Base-by-base conservation (phyloP, 441 rosid genomes). In the Erodium moschatum region DNA sequence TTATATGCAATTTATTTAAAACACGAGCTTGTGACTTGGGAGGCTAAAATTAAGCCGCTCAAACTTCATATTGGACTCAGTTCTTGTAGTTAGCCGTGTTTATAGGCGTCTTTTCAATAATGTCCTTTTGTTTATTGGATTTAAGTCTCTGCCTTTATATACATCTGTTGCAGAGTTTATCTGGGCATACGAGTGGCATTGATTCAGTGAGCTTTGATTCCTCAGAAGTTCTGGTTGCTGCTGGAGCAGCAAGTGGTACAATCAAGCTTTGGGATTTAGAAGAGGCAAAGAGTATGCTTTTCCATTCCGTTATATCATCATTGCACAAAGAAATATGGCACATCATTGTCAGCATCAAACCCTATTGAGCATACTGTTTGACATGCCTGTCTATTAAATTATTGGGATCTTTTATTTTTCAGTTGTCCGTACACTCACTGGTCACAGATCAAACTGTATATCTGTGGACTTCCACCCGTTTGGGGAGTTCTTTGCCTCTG, bases 401-500 rank as follows among this genome's bases (percentile, higher is more conserved):
- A 13, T 72, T 33, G 64, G 70, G 56, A 54, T 63, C 16, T 74
- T 69, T 67, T 38, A 4, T 74, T 60, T 50, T 74, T 62, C 56
- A 95, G 99, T 87, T 87, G 89, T 92, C 67, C 89, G 97, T 38
- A 87, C 98, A 66, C 84, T 95, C 72, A 89, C 91, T 74, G 97
- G 96, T 74, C 99, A 92, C 78, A 85, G 98, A 80, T 95, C 99
- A 66, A 92, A 95, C 77, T 92, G 99, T 82, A 87, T 88, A 72
- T 90, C 99, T 29, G 86, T 95, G 78, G 89, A 84, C 76, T 95
- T 95, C 84, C 99, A 95, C 75, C 99, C 99, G 0, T 95, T 92
- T 74, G 99, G 98, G 6, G 98, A 95, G 85, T 90, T 95, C 82
- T 90, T 92, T 80, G 99, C 96, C 21, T 92, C 99, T 64, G 99